Percentiles rank a stretch among this genome's conserved stretches.
Evolutionary conservation across 345 rosid genomes (phyloP).

Genomic region (Eucalyptus tenuipes): DNA sequence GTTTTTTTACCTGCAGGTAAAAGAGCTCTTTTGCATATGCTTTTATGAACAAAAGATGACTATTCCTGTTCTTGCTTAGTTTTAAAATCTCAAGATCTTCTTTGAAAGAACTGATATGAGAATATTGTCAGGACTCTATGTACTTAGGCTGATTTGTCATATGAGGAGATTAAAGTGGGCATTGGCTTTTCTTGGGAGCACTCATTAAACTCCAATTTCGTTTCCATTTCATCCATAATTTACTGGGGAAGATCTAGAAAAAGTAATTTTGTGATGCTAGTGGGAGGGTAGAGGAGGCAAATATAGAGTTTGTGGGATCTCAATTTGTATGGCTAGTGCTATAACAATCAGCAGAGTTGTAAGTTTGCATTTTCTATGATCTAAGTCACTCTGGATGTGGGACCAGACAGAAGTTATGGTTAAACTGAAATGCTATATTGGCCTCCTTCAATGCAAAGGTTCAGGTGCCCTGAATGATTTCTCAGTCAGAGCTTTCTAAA

Average conservation of each 20-base stretch:
- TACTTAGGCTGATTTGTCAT: neutral
- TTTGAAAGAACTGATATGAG: neutral
- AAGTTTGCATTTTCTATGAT: neutral
- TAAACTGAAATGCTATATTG: neutral
- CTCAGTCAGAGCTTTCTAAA: neutral
- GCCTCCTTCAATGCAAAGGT: neutral
- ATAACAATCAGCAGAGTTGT: neutral
- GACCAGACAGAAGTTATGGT: neutral
- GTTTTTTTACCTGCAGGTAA: slow-evolving; percentile 92
- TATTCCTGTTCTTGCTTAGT: neutral
- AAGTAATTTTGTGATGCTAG: neutral
- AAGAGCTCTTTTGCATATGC: neutral
- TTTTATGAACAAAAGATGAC: neutral
- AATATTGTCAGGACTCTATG: neutral
- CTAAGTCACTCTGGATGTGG: neutral
- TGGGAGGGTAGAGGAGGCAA: neutral
- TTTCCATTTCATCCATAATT: neutral
- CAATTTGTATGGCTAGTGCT: neutral
- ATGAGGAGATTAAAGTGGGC: neutral
- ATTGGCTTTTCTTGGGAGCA: neutral
- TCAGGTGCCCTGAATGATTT: neutral
- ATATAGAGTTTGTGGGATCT: neutral
- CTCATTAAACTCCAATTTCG: neutral
- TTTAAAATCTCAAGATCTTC: neutral
- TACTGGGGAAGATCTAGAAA: neutral